Base-by-base conservation (phyloP, 139 green algal genomes). In the Mesotaenium endlicherianum region DNA sequence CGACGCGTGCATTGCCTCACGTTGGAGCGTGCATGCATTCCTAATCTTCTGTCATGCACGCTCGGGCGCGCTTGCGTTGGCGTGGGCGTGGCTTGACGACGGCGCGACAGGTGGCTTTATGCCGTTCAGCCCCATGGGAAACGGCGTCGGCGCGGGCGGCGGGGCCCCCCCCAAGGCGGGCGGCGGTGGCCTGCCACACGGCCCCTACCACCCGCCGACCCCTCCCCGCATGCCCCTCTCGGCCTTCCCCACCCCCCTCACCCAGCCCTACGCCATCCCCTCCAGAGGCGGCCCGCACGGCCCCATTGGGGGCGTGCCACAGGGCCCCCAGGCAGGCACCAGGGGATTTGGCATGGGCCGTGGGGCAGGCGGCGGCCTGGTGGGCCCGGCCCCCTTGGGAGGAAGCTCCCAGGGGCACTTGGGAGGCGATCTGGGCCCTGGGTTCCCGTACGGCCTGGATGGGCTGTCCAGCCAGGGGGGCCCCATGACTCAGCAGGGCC, bases 261-360 rank as follows among this genome's bases (percentile, higher is more conserved):
- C 30, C 2, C 80, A 86, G 45, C 80, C 53, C n/a, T 86, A 86
- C 6, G 80, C 80, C 31, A 86, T 86, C 4, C 80, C 80, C 42
- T n/a, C 71, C 3, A 6, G 74, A 5, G 34, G 30, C n/a, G 34
- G 16, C 17, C 14, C 55, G 44, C 71, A 80, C 31, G 75, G 75
- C 16, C 75, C 75, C 16, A 75, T 82, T 8, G 70, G 70, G 6
- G 64, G 14, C 16, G 64, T 75, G 11, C 64, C 64, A 14, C 64
- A 75, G 14, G 67, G 39, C 1, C 77, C 77, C 4, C 77, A 85
- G 47, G 44, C 38, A 17, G 74, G 44, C 14, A 39, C 11, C 16
- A 36, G 80, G n/a, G 80, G 80, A 5, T 86, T 86, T 78, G 80
- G 44, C n/a, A 55, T 83, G 74, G 80, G 70, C 20, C 14, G 80